phyloP scores from a whole-genome alignment of 345 rosid genomes.

The Citrus reticulata region DNA sequence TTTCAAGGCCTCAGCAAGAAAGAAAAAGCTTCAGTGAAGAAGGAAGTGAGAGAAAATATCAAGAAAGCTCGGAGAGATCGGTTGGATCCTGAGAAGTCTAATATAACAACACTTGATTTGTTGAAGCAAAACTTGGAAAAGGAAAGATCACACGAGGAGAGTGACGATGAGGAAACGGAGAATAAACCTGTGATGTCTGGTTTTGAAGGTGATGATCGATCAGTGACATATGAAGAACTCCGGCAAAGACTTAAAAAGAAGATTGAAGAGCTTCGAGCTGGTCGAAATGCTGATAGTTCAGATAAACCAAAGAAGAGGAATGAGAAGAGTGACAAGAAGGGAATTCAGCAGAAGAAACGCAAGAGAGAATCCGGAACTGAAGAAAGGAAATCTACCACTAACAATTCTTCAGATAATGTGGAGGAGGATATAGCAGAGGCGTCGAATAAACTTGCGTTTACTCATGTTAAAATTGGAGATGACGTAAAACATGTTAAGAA shows the following conservation, averaged over 20 bases:
- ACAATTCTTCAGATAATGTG: conserved; percentile 34
- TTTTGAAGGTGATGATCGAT: conserved; percentile 34
- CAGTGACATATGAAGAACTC: conserved; percentile 74
- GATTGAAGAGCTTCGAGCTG: conserved; percentile 67
- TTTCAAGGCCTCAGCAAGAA: conserved; percentile 76
- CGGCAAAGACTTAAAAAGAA: conserved; percentile 58
- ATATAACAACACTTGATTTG: conserved; percentile 57
- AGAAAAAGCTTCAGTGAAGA: conserved; percentile 64
- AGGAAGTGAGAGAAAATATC: conserved; percentile 55
- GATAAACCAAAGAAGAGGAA: conserved; percentile 23
- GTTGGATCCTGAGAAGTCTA: conserved; percentile 61
- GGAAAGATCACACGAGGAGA: conserved; percentile 38
- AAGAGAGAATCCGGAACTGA: conserved; percentile 50
- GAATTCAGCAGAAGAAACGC: conserved; percentile 44
- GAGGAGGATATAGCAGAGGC: conserved; percentile 69
- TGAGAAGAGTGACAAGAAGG: conserved; percentile 26
- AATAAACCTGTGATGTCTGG: conserved; percentile 30
- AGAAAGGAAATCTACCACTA: conserved; percentile 25
- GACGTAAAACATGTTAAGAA: conserved; percentile 52
- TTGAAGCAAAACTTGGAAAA: conserved; percentile 63
- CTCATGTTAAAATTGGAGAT: conserved; percentile 66
- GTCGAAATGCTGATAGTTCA: conserved; percentile 34
- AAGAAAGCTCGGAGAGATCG: conserved; percentile 81
- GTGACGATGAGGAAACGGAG: conserved; percentile 44
- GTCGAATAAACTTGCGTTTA: conserved; percentile 63